phyloP scores from a whole-genome alignment of 2,329 filamentous ascomycete species.

The Cladosporium oxysporum region DNA sequence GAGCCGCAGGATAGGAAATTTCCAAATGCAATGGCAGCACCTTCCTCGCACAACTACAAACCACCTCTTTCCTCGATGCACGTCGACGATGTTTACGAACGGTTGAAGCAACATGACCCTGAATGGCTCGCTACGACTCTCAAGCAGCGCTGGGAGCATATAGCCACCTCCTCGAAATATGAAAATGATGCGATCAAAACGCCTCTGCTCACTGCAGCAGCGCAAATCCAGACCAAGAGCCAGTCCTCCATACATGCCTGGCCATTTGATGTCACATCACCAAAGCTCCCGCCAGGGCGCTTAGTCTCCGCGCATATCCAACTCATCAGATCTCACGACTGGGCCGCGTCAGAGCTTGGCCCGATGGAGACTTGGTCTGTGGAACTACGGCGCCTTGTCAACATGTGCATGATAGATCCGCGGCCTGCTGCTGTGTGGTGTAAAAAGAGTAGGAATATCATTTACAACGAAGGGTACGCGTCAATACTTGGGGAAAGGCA shows the following conservation, averaged over 20 bases:
- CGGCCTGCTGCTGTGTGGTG: constrained; percentile 25
- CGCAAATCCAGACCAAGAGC: not conserved
- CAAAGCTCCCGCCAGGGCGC: not conserved
- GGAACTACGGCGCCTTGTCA: constrained; percentile 23
- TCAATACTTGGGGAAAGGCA: constrained; percentile 37
- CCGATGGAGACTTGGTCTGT: constrained; percentile 24
- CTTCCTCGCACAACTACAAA: not conserved
- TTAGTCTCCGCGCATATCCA: constrained; percentile 18
- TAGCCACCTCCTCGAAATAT: not conserved
- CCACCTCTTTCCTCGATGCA: not conserved
- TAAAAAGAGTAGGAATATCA: constrained; percentile 35
- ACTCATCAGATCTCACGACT: constrained; percentile 23
- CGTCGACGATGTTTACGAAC: constrained; percentile 14
- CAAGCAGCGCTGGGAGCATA: constrained; percentile 1
- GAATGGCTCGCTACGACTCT: constrained; percentile 23
- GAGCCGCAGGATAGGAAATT: not conserved
- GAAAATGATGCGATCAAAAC: not conserved
- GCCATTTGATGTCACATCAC: constrained; percentile 15
- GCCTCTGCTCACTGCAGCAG: not conserved
- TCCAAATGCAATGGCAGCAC: not conserved
- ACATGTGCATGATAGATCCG: constrained; percentile 26
- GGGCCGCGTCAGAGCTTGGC: constrained; percentile 24
- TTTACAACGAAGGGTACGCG: constrained; percentile 42
- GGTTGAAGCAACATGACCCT: constrained; percentile 21
- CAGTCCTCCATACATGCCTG: not conserved